Conservation (phyloP, 805 yeast genomes). For the Cyberlindnera americana region DNA sequence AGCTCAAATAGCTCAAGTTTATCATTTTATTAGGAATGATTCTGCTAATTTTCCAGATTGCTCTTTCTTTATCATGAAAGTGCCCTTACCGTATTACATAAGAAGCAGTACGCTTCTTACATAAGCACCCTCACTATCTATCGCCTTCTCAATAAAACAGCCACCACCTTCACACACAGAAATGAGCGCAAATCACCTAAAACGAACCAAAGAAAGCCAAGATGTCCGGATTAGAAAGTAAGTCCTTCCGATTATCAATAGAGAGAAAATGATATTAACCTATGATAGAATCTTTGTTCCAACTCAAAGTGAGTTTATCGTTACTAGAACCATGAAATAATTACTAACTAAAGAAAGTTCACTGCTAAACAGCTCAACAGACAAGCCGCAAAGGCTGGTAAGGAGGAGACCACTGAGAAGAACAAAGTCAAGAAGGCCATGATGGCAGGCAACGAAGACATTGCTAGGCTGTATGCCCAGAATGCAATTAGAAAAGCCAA, state of each 20-base stretch:
- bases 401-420: slow-evolving; percentile 85
- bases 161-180: too few species aligned
- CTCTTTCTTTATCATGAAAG: too few species aligned
- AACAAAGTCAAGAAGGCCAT: slow-evolving; percentile 84
- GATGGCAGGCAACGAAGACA: slow-evolving; percentile 81
- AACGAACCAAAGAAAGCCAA: not conserved
- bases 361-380: slow-evolving; percentile 90
- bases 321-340: too few species aligned
- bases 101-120: too few species aligned
- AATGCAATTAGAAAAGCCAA: slow-evolving; percentile 91
- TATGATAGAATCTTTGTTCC: slow-evolving; percentile 52
- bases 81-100: too few species aligned
- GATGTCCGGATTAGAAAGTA: slow-evolving; percentile 12
- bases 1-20: too few species aligned
- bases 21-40: too few species aligned
- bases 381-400: slow-evolving; percentile 87
- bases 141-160: too few species aligned
- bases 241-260: not conserved
- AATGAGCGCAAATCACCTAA: too few species aligned
- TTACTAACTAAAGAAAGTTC: too few species aligned
- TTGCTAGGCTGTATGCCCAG: slow-evolving; percentile 91
- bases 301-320: slow-evolving; percentile 43
- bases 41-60: too few species aligned
- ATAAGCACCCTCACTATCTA: too few species aligned
- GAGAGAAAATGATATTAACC: not conserved